Evolutionary conservation across 2,329 filamentous ascomycete species (phyloP), one percentile per base, ranked within the genome.

Genomic region (Penicillium sp.): DNA sequence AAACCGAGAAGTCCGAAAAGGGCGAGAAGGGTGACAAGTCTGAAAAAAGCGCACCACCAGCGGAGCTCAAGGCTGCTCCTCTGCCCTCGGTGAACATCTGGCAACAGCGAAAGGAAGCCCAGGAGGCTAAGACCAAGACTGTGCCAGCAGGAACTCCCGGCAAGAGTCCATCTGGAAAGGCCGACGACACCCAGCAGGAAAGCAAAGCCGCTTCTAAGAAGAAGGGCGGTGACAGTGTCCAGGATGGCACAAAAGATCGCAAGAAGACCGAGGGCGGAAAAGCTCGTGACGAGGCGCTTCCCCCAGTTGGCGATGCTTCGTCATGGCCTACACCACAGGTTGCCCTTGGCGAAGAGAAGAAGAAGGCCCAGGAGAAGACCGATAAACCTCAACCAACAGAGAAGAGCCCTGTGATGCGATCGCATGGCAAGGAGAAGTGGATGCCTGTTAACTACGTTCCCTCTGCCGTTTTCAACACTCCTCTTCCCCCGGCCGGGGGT

Each of bases 241-340:
- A 51, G 16, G 54, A 60, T 20, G 46, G 47, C 27, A 45, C 41
- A 55, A 69, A 56, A 59, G 67, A 49, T 27, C 50, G 39, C 27
- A 63, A 56, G 56, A 60, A 61, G 55, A 58, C 49, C 35, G 60
- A 65, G 17, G 61, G 61, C 37, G 64, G 61, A 45, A 73, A 71
- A 50, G 56, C 51, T 28, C 55, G 57, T 20, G 68, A 72, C 39
- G 61, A 43, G 40, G 47, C 39, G 39, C 58, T 77, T 22, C 85
- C 85, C 16, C 74, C 85, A 2, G 82, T 86, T 31, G 80, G 77
- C 41, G 89, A 96, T 62, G 75, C 85, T 33, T 71, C 79, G 36
- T 80, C 80, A 13, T 98, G 92, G 92, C 92, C 92, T 11, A 96
- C 90, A 2, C 88, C 88, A 0, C 86, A 95, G 52, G 81, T 74